Base-by-base conservation (phyloP, 257 asterid genomes). In the Misopates orontium region DNA sequence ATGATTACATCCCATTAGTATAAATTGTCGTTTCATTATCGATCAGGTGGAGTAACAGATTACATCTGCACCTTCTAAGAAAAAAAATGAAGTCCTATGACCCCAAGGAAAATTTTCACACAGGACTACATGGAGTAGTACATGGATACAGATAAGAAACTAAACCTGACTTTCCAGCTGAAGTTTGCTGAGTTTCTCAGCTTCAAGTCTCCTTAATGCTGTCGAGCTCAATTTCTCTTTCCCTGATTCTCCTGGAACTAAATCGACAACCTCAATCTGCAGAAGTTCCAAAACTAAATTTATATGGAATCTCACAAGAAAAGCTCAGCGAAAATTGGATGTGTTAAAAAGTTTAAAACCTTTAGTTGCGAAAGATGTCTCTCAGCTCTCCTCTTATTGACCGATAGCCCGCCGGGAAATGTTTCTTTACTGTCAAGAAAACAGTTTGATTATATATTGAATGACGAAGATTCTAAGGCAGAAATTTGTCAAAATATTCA, bases 201-300 rank as follows among this genome's bases (percentile, higher is more conserved):
- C 91, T 55, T 92, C 98, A 15, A 82, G 77, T 78, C 70, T 81
- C 71, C 96, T 82, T 54, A 92, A 72, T 16, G 93, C 84, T 0
- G 96, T 81, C 4, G 97, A 92, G 72, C 98, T 87, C 77, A 92
- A 53, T 80, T 92, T 89, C 55, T 79, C 83, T 41, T 85, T 88
- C 50, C 82, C 70, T 16, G 83, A 83, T 75, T 83, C 96, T 70
- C 75, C 93, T 1, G 88, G 79, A 7, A 92, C 95, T 45, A 89
- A 76, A 70, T 89, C 98, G 25, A 89, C 91, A 19, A 86, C 98
- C 80, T 83, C 91, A 66, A 91, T 83, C 96, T 88, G 87, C 82
- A 74, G 1, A 76, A 64, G 51, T 57, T 15, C 20, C 21, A 3
- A 49, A 7, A 32, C 15, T 49, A 10, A 18, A 24, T 28, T 19